A percentile compares a stretch with the other conserved stretches of the same genome.
These are phyloP conservation scores for Quercus variabilis DNA, from an alignment of 306 rosid genomes.

Conservation along the genomic window DNA sequence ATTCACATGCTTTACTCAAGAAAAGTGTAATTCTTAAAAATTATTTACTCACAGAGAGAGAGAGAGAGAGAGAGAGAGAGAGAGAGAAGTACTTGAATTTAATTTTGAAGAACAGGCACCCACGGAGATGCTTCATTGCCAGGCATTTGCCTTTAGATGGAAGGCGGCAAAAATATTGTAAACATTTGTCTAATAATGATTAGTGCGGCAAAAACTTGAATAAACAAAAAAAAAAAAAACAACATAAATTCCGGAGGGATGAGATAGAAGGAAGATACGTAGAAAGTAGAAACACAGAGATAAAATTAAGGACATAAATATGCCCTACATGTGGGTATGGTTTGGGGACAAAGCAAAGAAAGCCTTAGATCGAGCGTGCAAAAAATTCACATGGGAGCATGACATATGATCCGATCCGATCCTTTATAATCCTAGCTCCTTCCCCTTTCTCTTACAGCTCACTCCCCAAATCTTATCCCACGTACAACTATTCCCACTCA, in stretches of 20 bases:
- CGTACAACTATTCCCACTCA: not conserved
- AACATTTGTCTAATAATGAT: constrained; percentile 37
- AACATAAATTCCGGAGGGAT: constrained; percentile 20
- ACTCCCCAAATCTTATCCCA: constrained; percentile 5
- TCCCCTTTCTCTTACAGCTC: constrained; percentile 35
- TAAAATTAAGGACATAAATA: constrained; percentile 24
- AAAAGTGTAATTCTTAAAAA: too few species aligned
- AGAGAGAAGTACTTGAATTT: not conserved
- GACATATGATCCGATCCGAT: constrained; percentile 13
- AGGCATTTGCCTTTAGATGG: constrained; percentile 28
- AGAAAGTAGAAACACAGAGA: constrained; percentile 41
- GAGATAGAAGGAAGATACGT: constrained; percentile 42
- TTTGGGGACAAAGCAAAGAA: constrained; percentile 63
- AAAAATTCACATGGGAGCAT: constrained; percentile 67
- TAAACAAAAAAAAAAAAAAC: constrained; percentile 3
- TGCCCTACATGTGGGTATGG: constrained; percentile 78
- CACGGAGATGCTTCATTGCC: constrained; percentile 34
- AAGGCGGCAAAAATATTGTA: not conserved
- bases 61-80: not conserved
- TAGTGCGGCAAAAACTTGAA: constrained; percentile 36
- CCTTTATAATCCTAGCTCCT: constrained; percentile 17
- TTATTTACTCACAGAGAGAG: too few species aligned
- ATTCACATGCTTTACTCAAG: too few species aligned
- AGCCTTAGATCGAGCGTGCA: constrained; percentile 52
- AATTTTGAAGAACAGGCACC: not conserved